Percentiles rank a stretch among this genome's conserved stretches.
These are phyloP conservation scores for Oidium heveae DNA, from an alignment of 2,329 filamentous ascomycete genomes.

Conservation along the genomic window DNA sequence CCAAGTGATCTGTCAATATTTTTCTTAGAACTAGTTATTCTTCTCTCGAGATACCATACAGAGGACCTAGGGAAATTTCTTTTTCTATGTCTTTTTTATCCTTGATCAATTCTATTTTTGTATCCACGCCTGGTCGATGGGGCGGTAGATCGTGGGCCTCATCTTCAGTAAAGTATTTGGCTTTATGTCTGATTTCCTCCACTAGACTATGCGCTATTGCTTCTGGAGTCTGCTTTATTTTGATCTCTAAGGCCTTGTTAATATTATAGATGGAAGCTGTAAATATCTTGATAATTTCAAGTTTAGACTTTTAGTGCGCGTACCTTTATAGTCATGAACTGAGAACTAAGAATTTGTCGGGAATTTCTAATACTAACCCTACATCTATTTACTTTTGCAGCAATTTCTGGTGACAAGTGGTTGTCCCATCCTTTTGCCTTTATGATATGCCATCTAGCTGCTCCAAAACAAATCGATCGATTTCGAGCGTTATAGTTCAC, in stretches of 20 bases:
- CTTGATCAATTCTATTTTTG: too few species aligned
- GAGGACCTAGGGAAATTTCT: too few species aligned
- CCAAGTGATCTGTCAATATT: too few species aligned
- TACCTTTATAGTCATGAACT: neutral
- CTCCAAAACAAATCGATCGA: too few species aligned
- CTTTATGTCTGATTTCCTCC: neutral
- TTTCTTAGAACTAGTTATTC: too few species aligned
- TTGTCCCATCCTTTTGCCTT: neutral
- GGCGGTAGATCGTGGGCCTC: too few species aligned
- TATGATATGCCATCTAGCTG: neutral
- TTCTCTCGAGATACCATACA: too few species aligned
- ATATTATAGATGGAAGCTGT: neutral
- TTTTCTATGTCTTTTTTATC: too few species aligned
- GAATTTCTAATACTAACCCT: neutral
- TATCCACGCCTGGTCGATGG: too few species aligned
- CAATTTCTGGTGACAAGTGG: neutral
- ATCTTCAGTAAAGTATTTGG: neutral
- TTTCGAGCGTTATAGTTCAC: too few species aligned
- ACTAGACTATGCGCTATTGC: neutral
- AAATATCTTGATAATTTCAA: neutral
- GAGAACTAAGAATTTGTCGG: neutral
- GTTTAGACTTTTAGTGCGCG: neutral
- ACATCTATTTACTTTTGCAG: neutral
- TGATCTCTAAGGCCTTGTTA: neutral
- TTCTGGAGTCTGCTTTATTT: neutral